These are phyloP conservation scores for Urochloa ruziziensis DNA, from an alignment of 176 grass and related monocot genomes.

Conservation along the genomic window DNA sequence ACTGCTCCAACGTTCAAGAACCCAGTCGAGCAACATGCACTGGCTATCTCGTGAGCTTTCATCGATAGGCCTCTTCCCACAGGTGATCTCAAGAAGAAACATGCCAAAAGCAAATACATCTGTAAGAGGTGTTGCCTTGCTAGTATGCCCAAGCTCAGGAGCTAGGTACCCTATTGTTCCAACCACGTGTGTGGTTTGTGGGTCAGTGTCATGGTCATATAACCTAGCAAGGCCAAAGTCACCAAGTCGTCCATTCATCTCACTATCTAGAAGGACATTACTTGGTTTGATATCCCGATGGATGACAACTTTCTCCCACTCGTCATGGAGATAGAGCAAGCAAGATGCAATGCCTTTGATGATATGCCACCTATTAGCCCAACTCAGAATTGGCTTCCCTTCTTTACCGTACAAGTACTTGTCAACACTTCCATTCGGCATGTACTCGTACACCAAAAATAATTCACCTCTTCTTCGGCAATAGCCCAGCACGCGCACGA, in stretches of 20 bases:
- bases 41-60: background rate
- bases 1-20: conserved; percentile 11
- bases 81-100: conserved; percentile 27
- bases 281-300: conserved; percentile 34
- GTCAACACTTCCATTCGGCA: conserved; percentile 42
- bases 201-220: conserved; percentile 18
- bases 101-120: conserved; percentile 33
- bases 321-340: conserved; percentile 42
- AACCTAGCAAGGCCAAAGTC: conserved; percentile 42
- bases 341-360: conserved; percentile 36
- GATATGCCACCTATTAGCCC: conserved; percentile 25
- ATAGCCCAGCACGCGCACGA: conserved; percentile 10
- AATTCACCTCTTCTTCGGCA: conserved; percentile 14
- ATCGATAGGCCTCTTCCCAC: conserved; percentile 20
- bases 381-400: background rate
- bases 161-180: conserved; percentile 47
- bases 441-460: conserved; percentile 29
- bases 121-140: conserved; percentile 37
- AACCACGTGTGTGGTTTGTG: conserved; percentile 34
- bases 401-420: conserved; percentile 10
- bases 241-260: conserved; percentile 35
- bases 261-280: conserved; percentile 17
- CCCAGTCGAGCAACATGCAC: conserved; percentile 16
- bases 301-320: conserved; percentile 37
- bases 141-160: conserved; percentile 35